Conservation (phyloP, 495 filamentous ascomycete species). For the Emericellopsis terricola region DNA sequence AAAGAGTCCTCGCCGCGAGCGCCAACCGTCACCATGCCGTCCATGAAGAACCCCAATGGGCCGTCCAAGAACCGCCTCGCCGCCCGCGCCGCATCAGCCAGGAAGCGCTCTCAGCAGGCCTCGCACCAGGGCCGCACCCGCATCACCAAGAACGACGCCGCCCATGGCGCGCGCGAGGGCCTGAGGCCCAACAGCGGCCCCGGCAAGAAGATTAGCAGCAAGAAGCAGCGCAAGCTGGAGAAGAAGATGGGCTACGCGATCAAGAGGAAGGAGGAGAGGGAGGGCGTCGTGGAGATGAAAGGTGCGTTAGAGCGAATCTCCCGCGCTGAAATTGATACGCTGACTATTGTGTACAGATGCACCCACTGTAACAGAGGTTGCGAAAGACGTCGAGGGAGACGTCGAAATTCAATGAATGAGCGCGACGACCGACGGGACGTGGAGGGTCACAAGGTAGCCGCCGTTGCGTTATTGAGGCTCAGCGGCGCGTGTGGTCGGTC, state of each 20-base stretch:
- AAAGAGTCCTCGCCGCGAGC: not conserved
- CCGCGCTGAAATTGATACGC: not conserved
- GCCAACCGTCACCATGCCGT: conserved; percentile 19
- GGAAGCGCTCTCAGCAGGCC: conserved; percentile 6
- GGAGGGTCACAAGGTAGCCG: not conserved
- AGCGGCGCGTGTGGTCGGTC: not conserved
- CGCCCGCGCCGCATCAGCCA: conserved; percentile 13
- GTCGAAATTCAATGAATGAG: conserved; percentile 1
- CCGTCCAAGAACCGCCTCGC: conserved; percentile 20
- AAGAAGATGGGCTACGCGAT: conserved; percentile 17
- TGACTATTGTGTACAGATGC: conserved; percentile 1
- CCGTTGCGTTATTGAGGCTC: not conserved
- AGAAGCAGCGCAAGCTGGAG: conserved; percentile 26
- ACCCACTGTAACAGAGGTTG: not conserved
- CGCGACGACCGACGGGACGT: too few species aligned
- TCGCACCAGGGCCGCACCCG: conserved; percentile 4
- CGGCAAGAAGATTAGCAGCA: conserved; percentile 16
- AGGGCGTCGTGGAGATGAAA: conserved; percentile 10
- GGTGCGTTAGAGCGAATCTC: conserved; percentile 1
- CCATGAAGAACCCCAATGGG: conserved; percentile 28
- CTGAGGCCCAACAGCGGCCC: conserved; percentile 26
- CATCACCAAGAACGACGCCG: conserved; percentile 14
- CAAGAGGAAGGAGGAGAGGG: conserved; percentile 5
- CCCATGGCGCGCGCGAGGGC: conserved; percentile 18
- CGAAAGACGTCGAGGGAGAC: not conserved